Percentiles rank a stretch among this genome's conserved stretches.
phyloP scores from a whole-genome alignment of 192 early-diverging fungal genomes.

The Coemansia sp. region DNA sequence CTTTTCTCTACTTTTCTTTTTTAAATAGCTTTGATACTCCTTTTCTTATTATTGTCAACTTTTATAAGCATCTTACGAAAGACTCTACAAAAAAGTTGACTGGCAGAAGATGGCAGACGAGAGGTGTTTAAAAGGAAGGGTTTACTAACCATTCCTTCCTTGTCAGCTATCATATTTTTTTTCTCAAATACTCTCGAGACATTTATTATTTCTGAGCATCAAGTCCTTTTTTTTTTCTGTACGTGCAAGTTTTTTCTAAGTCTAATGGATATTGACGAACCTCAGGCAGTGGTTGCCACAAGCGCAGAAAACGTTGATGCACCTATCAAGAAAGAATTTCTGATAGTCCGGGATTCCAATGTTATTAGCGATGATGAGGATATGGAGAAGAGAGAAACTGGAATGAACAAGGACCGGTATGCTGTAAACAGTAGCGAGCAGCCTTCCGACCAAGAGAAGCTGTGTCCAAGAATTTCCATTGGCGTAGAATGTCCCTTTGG shows the following conservation, averaged over 20 bases:
- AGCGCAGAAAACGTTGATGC: conserved; percentile 10
- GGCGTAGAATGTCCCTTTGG: conserved; percentile 57
- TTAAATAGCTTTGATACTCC: not conserved
- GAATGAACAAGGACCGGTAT: conserved; percentile 24
- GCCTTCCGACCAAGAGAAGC: conserved; percentile 5
- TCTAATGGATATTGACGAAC: not conserved
- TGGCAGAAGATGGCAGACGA: not conserved
- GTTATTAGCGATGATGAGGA: not conserved
- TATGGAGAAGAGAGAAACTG: conserved; percentile 2
- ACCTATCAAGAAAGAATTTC: conserved; percentile 26
- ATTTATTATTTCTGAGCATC: not conserved
- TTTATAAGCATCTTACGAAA: not conserved
- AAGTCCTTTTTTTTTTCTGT: not conserved
- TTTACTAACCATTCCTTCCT: not conserved
- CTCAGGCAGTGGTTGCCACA: not conserved
- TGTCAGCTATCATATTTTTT: conserved; percentile 1
- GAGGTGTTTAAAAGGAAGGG: not conserved
- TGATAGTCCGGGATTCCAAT: conserved; percentile 3
- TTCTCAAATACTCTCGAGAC: not conserved
- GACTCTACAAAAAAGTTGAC: not conserved
- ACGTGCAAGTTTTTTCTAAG: not conserved
- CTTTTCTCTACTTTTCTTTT: too few species aligned
- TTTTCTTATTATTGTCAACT: too few species aligned
- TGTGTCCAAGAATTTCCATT: conserved; percentile 58
- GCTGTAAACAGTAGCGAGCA: conserved; percentile 12